A percentile compares a stretch with the other conserved stretches of the same genome.
These are phyloP conservation scores for Coemansia sp. DNA, from an alignment of 371 early-diverging fungal species.

Conservation along the genomic window DNA sequence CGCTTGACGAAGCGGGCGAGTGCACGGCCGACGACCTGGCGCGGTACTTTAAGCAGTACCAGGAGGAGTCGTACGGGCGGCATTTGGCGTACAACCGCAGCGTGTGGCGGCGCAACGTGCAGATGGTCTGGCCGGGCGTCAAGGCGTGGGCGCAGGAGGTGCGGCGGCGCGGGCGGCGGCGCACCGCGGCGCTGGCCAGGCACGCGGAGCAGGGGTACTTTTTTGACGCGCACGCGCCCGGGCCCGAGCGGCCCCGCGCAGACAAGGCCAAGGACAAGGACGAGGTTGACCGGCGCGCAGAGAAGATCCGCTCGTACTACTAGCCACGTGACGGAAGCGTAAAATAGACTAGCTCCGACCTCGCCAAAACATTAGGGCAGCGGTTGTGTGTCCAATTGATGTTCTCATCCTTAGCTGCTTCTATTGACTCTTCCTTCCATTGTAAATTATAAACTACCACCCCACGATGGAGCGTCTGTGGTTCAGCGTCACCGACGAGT, in stretches of 20 bases:
- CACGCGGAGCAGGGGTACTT: slow-evolving; percentile 28
- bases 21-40: slow-evolving; percentile 74
- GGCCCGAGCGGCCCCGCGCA: not conserved
- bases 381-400: too few species aligned
- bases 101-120: slow-evolving; percentile 73
- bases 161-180: slow-evolving; percentile 12
- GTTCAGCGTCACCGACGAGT: slow-evolving; percentile 63
- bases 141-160: slow-evolving; percentile 52
- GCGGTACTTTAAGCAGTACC: slow-evolving; percentile 73
- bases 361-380: too few species aligned
- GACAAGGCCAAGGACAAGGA: not conserved
- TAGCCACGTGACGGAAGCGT: too few species aligned
- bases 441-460: not conserved
- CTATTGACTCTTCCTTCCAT: not conserved
- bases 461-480: not conserved
- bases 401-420: too few species aligned
- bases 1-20: slow-evolving; percentile 45
- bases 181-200: slow-evolving; percentile 12
- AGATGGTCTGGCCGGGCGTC: slow-evolving; percentile 67
- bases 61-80: slow-evolving; percentile 66
- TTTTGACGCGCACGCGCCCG: slow-evolving; percentile 8
- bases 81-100: slow-evolving; percentile 74
- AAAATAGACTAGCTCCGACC: not conserved
- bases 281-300: slow-evolving; percentile 43
- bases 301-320: slow-evolving; percentile 49